Percentiles rank a stretch among this genome's conserved stretches.
Conservation (phyloP, 129 eudicot species). For the Tagetes erecta region DNA sequence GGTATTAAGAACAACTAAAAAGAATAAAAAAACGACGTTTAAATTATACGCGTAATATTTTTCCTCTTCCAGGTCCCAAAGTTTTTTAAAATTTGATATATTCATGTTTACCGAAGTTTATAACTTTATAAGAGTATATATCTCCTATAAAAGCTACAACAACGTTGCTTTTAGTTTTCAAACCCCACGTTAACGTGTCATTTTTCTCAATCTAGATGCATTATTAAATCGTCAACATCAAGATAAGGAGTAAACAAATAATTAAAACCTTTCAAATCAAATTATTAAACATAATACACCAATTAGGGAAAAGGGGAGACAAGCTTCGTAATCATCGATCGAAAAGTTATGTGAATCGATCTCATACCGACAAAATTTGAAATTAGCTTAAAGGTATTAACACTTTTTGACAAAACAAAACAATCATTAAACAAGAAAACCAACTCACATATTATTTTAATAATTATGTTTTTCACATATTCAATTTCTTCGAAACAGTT, state of each 20-base stretch:
- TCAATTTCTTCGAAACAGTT: not conserved
- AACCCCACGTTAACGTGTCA: constrained; percentile 11
- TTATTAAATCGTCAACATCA: constrained; percentile 25
- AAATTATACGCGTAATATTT: no score
- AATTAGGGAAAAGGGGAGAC: constrained; percentile 16
- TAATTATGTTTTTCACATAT: not conserved
- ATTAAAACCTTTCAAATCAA: constrained; percentile 24
- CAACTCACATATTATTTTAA: not conserved
- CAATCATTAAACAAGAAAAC: not conserved
- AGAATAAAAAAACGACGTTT: no score
- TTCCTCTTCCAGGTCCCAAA: no score
- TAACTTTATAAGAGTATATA: no score
- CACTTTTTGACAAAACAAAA: constrained; percentile 31
- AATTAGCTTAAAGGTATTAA: not conserved
- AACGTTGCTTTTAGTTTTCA: not conserved
- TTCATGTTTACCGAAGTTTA: no score
- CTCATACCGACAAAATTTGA: constrained; percentile 13
- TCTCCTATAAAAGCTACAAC: no score
- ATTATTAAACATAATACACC: constrained; percentile 12
- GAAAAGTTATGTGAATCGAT: constrained; percentile 1
- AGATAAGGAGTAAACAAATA: not conserved
- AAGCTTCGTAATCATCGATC: constrained; percentile 31
- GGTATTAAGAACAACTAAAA: no score
- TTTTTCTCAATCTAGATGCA: not conserved
- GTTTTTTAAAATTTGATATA: no score